phyloP scores from a whole-genome alignment of 2,329 filamentous ascomycete genomes.

The Capronia coronata region DNA sequence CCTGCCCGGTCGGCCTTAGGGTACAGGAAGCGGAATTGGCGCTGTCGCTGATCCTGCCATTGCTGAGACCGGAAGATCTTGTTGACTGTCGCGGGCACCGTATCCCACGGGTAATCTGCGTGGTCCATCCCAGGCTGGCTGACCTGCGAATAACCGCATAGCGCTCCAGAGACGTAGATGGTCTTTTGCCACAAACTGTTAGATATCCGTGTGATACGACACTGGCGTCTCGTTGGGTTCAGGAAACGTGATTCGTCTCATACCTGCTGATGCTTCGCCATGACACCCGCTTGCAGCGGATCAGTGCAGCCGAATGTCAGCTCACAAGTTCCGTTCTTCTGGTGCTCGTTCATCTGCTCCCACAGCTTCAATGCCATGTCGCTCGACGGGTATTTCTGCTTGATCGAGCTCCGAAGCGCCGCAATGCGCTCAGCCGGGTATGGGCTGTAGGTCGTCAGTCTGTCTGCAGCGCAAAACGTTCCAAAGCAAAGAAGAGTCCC shows the following conservation, averaged over 20 bases:
- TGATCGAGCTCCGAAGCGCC: constrained; percentile 6
- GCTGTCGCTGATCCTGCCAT: constrained; percentile 40
- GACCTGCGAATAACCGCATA: constrained; percentile 38
- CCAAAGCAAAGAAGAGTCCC: neutral
- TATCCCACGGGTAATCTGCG: constrained; percentile 41
- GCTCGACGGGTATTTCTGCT: constrained; percentile 4
- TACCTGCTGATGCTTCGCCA: constrained; percentile 14
- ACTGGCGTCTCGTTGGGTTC: too few species aligned
- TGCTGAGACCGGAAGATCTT: constrained; percentile 39
- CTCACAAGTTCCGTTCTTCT: constrained; percentile 6
- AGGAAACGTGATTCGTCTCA: neutral
- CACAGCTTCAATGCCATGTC: constrained; percentile 9
- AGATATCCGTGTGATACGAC: too few species aligned
- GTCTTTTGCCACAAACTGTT: too few species aligned
- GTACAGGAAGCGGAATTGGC: constrained; percentile 35
- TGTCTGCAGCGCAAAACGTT: too few species aligned
- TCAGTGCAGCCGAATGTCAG: constrained; percentile 9
- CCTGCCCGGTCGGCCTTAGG: constrained; percentile 30
- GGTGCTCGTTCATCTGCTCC: constrained; percentile 6
- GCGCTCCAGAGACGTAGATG: constrained; percentile 39
- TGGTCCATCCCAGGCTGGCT: constrained; percentile 38
- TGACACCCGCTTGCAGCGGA: constrained; percentile 5
- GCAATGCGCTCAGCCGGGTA: constrained; percentile 10
- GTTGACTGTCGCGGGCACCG: constrained; percentile 38
- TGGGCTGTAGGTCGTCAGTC: neutral